Evolutionary conservation across 2,329 filamentous ascomycete species (phyloP).

Genomic region (Penicillium sclerotigenum): DNA sequence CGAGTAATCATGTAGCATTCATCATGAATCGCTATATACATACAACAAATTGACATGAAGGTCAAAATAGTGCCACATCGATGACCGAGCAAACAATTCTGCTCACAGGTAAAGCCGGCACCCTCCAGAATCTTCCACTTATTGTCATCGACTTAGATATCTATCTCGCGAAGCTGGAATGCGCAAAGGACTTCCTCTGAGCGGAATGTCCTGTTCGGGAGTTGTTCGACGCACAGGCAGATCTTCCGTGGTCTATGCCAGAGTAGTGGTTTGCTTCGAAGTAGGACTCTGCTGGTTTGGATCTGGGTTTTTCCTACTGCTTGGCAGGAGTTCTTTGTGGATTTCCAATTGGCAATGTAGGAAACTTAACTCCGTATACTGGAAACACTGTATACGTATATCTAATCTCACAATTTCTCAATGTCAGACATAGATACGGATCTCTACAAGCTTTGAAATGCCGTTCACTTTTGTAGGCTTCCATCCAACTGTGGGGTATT

Average conservation of each 20-base stretch:
- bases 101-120: too few relatives aligned
- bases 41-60: too few relatives aligned
- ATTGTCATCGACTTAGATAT: too few relatives aligned
- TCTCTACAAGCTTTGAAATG: slow-evolving; percentile 1
- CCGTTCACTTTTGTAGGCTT: slow-evolving; percentile 5
- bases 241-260: background rate
- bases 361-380: background rate
- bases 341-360: slow-evolving; percentile 20
- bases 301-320: too few relatives aligned
- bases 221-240: background rate
- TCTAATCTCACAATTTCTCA: background rate
- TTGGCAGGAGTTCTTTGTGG: too few relatives aligned
- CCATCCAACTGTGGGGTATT: slow-evolving; percentile 3
- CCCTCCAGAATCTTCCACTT: too few relatives aligned
- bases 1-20: background rate
- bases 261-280: background rate
- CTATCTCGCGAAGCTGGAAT: background rate
- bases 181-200: background rate
- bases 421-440: background rate
- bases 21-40: too few relatives aligned
- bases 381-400: background rate
- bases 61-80: background rate
- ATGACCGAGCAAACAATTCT: background rate
- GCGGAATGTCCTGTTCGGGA: background rate
- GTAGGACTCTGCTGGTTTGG: background rate